phyloP scores from a whole-genome alignment of 768 basidiomycete species.

The Exsudoporus frostii region DNA sequence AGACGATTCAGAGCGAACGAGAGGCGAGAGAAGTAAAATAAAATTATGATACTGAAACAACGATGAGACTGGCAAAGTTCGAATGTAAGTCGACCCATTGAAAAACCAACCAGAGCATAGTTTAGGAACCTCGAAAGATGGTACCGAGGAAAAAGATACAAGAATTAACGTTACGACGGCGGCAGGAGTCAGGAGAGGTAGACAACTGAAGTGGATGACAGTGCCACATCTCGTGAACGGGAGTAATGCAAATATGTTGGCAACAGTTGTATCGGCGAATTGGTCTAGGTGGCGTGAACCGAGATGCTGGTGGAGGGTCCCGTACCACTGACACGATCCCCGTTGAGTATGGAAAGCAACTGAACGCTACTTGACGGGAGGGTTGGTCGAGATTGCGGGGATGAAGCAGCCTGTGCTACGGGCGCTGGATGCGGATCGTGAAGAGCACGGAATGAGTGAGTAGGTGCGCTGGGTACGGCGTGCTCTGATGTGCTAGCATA shows the following conservation, averaged over 20 bases:
- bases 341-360: constrained; percentile 36
- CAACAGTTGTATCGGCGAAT: constrained; percentile 1
- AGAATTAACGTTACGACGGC: constrained; percentile 8
- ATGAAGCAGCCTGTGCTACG: constrained; percentile 9
- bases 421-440: constrained; percentile 14
- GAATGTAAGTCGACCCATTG: constrained; percentile 23
- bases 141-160: constrained; percentile 13
- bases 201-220: neutral
- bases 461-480: constrained; percentile 1
- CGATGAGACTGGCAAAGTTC: constrained; percentile 22
- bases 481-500: constrained; percentile 10
- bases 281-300: constrained; percentile 24
- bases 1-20: constrained; percentile 16
- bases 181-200: neutral
- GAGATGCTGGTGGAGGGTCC: constrained; percentile 11
- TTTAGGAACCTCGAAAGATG: constrained; percentile 18
- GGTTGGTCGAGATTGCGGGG: constrained; percentile 16
- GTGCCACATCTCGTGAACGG: constrained; percentile 2
- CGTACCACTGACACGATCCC: constrained; percentile 16
- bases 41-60: constrained; percentile 31
- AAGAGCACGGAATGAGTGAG: constrained; percentile 7
- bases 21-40: constrained; percentile 23
- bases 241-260: constrained; percentile 22
- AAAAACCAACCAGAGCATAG: constrained; percentile 22
- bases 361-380: constrained; percentile 26